Percentiles rank a stretch among this genome's conserved stretches.
Evolutionary conservation across 2,329 filamentous ascomycete species (phyloP).

Genomic region (Ceratocystis huliohia): DNA sequence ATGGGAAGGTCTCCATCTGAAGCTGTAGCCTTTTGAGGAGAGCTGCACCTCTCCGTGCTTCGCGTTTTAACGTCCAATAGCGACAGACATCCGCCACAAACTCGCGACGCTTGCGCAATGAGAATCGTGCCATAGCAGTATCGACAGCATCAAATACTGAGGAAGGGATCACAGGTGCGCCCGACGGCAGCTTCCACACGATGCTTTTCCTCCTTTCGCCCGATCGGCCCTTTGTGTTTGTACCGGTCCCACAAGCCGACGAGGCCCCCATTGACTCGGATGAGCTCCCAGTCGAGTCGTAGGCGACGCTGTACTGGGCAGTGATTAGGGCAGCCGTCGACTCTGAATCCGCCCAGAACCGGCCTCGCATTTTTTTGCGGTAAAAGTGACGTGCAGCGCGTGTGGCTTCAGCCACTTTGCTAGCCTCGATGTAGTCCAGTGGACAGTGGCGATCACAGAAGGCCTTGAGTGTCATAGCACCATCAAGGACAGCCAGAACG

Average conservation of each 20-base stretch:
- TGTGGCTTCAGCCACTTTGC: slow-evolving; percentile 68
- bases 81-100: slow-evolving; percentile 87
- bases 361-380: slow-evolving; percentile 73
- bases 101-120: slow-evolving; percentile 71
- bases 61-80: slow-evolving; percentile 95
- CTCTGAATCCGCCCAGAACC: slow-evolving; percentile 86
- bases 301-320: slow-evolving; percentile 44
- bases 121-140: slow-evolving; percentile 67
- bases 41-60: slow-evolving; percentile 80
- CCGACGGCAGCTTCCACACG: slow-evolving; percentile 79
- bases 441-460: slow-evolving; percentile 95
- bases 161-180: slow-evolving; percentile 85
- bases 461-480: slow-evolving; percentile 75
- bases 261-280: neutral
- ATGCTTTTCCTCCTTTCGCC: slow-evolving; percentile 16
- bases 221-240: slow-evolving; percentile 23
- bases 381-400: slow-evolving; percentile 80
- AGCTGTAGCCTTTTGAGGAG: slow-evolving; percentile 85
- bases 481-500: slow-evolving; percentile 60
- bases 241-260: neutral
- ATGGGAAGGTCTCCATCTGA: slow-evolving; percentile 91
- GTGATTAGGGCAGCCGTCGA: slow-evolving; percentile 68
- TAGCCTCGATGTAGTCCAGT: slow-evolving; percentile 73
- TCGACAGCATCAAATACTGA: slow-evolving; percentile 79
- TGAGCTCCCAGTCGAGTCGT: slow-evolving; percentile 7